Base-by-base conservation (phyloP, 139 green algal genomes). In the Volvox africanus region DNA sequence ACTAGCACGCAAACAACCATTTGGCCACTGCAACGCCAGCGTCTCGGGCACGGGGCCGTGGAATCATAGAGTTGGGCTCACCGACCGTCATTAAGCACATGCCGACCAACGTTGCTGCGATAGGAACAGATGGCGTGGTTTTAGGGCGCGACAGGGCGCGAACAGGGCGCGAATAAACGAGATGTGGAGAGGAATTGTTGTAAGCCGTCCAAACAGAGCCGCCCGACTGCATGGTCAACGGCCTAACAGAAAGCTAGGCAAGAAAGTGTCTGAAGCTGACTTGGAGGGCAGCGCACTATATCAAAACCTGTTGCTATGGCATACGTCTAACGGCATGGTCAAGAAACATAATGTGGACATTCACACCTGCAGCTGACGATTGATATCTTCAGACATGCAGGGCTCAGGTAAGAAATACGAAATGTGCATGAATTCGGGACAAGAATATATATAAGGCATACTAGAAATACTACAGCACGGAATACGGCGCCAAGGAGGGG, bases 61-160 rank as follows among this genome's bases (percentile, higher is more conserved):
- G 24, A n/a, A 55, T 55, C 44, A 12, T 88, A n/a, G n/a, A n/a
- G n/a, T 76, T 30, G 82, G 44, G 20, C 24, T 37, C 50, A n/a
- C 22, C 62, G 55, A 55, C 82, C 82, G 82, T 75, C 82, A 88
- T 78, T 61, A 88, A 33, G 82, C 82, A 35, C 82, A n/a, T 61
- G 30, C 55, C 22, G 61, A 35, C 21, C 71, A 79, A 30, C 20
- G 71, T 79, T 79, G 71, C 71, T 79, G 71, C 21, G 65, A 55
- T 55, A 55, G 44, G 44, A 9, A 55, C 44, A 55, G 44, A 9
- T 75, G 11, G 14, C 22, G 67, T 75, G 67, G n/a, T n/a, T 26
- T 6, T 12, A 75, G 67, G 22, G 67, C 22, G 67, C 14, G 11
- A n/a, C n/a, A 12, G 22, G 67, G 5, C 22, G 67, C 67, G 3